phyloP scores from a whole-genome alignment of 108 stramenopile genomes.

The Cyclotella kingstonii region DNA sequence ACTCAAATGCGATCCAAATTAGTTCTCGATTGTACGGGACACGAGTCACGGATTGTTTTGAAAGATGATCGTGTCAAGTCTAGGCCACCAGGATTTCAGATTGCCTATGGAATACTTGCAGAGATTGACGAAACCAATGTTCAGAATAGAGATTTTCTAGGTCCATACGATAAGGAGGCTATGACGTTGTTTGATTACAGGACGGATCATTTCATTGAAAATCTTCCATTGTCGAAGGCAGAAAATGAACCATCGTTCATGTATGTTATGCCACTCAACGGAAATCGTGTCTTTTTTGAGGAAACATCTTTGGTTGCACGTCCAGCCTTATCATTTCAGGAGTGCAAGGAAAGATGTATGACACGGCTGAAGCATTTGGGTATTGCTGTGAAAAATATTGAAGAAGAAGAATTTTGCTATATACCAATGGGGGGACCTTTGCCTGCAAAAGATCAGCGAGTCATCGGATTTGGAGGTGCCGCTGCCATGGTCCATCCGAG shows the following conservation, averaged over 20 bases:
- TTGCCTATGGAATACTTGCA: slow-evolving; percentile 90
- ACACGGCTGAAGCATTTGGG: slow-evolving; percentile 81
- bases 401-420: slow-evolving; percentile 95
- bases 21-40: slow-evolving; percentile 91
- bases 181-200: slow-evolving; percentile 98
- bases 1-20: slow-evolving; percentile 72
- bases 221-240: slow-evolving; percentile 38
- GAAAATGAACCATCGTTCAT: slow-evolving; percentile 88
- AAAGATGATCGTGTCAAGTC: slow-evolving; percentile 61
- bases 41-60: slow-evolving; percentile 82
- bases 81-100: slow-evolving; percentile 86
- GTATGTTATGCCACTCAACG: slow-evolving; percentile 94
- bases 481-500: slow-evolving; percentile 93
- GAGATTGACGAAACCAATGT: slow-evolving; percentile 66
- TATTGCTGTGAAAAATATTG: slow-evolving; percentile 73
- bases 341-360: slow-evolving; percentile 89
- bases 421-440: slow-evolving; percentile 95
- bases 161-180: slow-evolving; percentile 91
- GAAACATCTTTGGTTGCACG: slow-evolving; percentile 94
- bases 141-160: slow-evolving; percentile 48
- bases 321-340: slow-evolving; percentile 85
- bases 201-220: slow-evolving; percentile 77
- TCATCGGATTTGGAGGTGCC: slow-evolving; percentile 88
- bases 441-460: slow-evolving; percentile 82
- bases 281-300: slow-evolving; percentile 85